These are phyloP conservation scores for Podila minutissima DNA, from an alignment of 192 early-diverging fungal genomes.

Conservation along the genomic window DNA sequence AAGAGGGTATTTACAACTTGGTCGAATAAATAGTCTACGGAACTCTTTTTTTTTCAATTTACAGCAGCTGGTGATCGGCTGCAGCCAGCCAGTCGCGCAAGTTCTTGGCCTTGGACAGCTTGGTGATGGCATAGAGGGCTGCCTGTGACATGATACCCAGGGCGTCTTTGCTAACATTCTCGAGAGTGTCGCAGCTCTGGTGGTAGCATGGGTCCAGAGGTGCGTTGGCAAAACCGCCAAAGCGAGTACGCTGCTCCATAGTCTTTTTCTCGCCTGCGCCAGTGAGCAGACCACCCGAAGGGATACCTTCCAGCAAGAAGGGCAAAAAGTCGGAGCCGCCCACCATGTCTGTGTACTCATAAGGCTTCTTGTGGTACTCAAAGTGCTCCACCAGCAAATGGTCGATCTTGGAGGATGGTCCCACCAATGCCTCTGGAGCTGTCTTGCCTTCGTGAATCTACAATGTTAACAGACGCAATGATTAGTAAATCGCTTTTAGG, in stretches of 20 bases:
- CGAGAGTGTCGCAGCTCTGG: constrained; percentile 70
- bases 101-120: constrained; percentile 27
- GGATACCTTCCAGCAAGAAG: constrained; percentile 69
- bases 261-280: constrained; percentile 72
- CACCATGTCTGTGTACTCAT: constrained; percentile 66
- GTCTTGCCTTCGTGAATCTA: constrained; percentile 70
- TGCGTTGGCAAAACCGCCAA: constrained; percentile 71
- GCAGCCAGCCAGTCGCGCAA: constrained; percentile 33
- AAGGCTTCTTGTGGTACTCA: constrained; percentile 52
- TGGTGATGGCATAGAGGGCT: constrained; percentile 43
- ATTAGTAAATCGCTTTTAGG: too few species aligned
- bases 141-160: constrained; percentile 52
- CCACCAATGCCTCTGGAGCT: constrained; percentile 59
- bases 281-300: constrained; percentile 70
- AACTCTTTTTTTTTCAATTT: not conserved
- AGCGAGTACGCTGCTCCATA: constrained; percentile 57
- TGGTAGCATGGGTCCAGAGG: constrained; percentile 78
- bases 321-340: constrained; percentile 75
- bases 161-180: constrained; percentile 70
- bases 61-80: constrained; percentile 1
- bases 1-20: too few species aligned
- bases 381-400: constrained; percentile 68
- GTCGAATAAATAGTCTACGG: not conserved
- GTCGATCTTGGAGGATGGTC: constrained; percentile 66
- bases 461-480: too few species aligned